A percentile compares a stretch with the other conserved stretches of the same genome.
Evolutionary conservation across 2,329 filamentous ascomycete genomes (phyloP).

Genomic region (Monosporascus sp.): DNA sequence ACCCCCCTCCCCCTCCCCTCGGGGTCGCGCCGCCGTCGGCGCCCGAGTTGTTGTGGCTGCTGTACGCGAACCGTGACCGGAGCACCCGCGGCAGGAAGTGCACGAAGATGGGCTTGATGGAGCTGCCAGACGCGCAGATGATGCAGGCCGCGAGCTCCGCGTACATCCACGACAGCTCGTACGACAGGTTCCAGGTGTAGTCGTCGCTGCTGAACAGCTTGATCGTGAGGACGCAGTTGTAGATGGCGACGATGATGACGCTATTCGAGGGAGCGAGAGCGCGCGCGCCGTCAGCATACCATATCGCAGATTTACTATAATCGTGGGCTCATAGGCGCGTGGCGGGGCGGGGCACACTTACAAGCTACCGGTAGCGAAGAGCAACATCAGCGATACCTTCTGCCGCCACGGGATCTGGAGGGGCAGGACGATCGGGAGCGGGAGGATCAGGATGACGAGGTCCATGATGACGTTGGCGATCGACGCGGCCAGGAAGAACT

Average conservation of each 20-base stretch:
- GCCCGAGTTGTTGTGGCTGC: background rate
- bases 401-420: background rate
- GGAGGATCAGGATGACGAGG: slow-evolving; percentile 1
- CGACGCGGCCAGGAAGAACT: background rate
- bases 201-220: background rate
- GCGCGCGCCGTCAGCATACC: background rate
- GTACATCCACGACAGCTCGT: background rate
- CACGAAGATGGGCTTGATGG: slow-evolving; percentile 2
- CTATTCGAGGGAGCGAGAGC: background rate
- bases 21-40: background rate
- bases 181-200: slow-evolving; percentile 1
- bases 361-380: slow-evolving; percentile 4
- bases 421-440: slow-evolving; percentile 1
- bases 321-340: background rate
- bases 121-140: slow-evolving; percentile 1
- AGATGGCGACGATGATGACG: background rate
- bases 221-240: slow-evolving; percentile 1
- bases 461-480: slow-evolving; percentile 4
- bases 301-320: background rate
- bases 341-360: background rate
- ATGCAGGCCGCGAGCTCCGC: background rate
- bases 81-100: background rate
- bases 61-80: background rate
- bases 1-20: background rate
- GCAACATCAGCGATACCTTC: slow-evolving; percentile 1